phyloP scores from a whole-genome alignment of 2,329 filamentous ascomycete genomes.

The Alternaria infectoria region DNA sequence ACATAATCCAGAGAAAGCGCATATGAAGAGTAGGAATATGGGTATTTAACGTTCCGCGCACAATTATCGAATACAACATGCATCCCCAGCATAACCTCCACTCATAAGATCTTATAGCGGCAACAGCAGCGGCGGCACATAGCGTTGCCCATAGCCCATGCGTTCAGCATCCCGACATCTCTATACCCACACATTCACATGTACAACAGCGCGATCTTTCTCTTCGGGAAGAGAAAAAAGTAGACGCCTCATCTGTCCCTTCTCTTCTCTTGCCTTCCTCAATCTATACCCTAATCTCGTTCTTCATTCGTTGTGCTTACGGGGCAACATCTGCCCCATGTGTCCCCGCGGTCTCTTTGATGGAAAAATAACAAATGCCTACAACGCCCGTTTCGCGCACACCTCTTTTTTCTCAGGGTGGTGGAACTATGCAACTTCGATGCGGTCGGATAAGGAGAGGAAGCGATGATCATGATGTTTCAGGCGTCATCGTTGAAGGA shows the following conservation, averaged over 20 bases:
- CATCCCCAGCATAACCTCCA: background rate
- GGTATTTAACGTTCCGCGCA: background rate
- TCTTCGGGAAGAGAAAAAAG: background rate
- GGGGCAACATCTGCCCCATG: background rate
- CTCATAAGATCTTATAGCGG: background rate
- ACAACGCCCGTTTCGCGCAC: conserved; percentile 10
- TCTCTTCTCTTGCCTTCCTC: background rate
- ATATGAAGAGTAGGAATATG: background rate
- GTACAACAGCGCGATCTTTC: background rate
- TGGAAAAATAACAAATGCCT: background rate
- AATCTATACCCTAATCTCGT: background rate
- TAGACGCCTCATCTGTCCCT: background rate
- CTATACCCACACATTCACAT: background rate
- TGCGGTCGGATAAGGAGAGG: background rate
- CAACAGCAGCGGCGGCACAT: background rate
- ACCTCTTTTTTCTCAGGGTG: background rate
- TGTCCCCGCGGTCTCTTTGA: background rate
- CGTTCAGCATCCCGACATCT: background rate
- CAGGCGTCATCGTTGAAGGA: background rate
- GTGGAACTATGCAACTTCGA: conserved; percentile 9
- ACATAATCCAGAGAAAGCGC: background rate
- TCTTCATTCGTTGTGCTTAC: background rate
- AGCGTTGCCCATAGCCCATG: background rate
- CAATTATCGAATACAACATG: background rate
- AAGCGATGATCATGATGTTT: background rate